Base-by-base conservation (phyloP, 768 basidiomycete genomes). In the Termitomyces sp. region DNA sequence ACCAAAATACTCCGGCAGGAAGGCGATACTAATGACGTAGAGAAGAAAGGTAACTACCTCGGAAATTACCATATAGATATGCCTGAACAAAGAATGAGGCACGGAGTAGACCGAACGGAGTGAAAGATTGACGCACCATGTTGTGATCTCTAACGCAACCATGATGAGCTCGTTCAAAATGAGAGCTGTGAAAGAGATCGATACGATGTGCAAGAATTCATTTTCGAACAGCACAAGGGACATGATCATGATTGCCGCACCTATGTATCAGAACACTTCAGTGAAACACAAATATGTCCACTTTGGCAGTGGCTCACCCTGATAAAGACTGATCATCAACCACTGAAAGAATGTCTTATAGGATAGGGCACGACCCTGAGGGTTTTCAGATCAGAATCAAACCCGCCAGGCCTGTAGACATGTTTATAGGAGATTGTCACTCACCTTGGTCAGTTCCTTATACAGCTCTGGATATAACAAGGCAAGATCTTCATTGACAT, bases 291-390 rank as follows among this genome's bases (percentile, higher is more conserved):
- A 23, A 39, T 41, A 11, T 45, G 34, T 51, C 28, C 27, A 27
- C 3, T 16, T 6, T 19, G 45, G n/a, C 43, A 19, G 25, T 2
- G 9, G 45, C 73, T 37, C 52, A 88, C 95, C 96, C 83, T 99
- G 97, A 72, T 98, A 99, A 47, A 98, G 76, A 66, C 94, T 96
- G 67, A 98, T 94, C 85, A 95, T 92, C 59, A 94, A 73, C 97
- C 97, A 99, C 59, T 88, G 83, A 76, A 98, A 98, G 76, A 99
- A 99, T 0, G 97, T 99, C 78, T 97, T 98, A 77, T 90, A 95
- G 14, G 94, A 96, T 50, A 98, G 70, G 3, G 91, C 87, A 54
- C 97, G 91, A 4, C 96, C 96, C 93, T 96, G 50, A 10, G 47
- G 27, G 65, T 2, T 49, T 44, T 25, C 27, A 54, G 25, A 45